phyloP scores from a whole-genome alignment of 1,284 basidiomycete genomes.

The Cryptococcus maquisensis region DNA sequence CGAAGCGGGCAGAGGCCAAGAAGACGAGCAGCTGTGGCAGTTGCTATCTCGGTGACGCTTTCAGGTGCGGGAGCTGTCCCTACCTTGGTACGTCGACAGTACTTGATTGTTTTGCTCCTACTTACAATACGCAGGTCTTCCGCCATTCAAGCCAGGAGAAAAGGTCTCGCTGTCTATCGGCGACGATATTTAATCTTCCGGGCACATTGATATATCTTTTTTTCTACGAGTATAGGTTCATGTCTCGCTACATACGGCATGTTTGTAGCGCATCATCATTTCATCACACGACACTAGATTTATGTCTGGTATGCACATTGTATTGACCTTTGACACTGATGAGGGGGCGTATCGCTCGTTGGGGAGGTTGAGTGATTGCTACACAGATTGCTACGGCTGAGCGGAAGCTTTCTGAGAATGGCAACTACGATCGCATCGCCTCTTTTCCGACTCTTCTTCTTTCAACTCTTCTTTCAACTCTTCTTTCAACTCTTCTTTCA shows the following conservation, averaged over 20 bases:
- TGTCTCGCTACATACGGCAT: neutral
- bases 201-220: neutral
- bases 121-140: conserved; percentile 60
- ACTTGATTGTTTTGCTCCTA: conserved; percentile 4
- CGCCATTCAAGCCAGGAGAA: conserved; percentile 97
- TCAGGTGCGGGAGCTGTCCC: conserved; percentile 91
- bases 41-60: conserved; percentile 97
- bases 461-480: no score
- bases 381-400: no score
- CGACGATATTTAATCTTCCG: conserved; percentile 66
- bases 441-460: no score
- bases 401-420: no score
- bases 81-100: conserved; percentile 70
- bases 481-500: no score
- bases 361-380: no score
- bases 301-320: neutral
- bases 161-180: conserved; percentile 77
- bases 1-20: conserved; percentile 61
- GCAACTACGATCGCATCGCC: no score
- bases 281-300: neutral
- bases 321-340: neutral
- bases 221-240: neutral
- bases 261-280: neutral
- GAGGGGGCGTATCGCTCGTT: no score
- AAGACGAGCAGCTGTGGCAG: conserved; percentile 92